Base-by-base conservation (phyloP, 2,329 filamentous ascomycete genomes). In the Epichloe elymi region DNA sequence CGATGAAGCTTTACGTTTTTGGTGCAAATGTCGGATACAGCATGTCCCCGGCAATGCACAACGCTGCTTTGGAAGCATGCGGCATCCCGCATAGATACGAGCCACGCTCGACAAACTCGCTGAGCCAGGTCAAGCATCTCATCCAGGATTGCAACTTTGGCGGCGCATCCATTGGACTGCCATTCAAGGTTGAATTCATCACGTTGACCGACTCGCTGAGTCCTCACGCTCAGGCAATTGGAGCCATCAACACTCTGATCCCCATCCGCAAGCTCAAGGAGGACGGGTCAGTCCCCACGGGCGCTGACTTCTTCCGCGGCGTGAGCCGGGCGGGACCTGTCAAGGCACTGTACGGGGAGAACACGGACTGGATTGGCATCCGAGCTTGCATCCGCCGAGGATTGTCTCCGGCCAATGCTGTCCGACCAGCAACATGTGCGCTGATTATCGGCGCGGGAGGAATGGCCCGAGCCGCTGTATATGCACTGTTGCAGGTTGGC, bases 331-430 rank as follows among this genome's bases (percentile, higher is more conserved):
- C 81, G 1, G 85, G 85, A 0, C 77, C 80, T 0, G 78, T 88
- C 6, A 76, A 78, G 54, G 83, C 82, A 0, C 70, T 89, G 0
- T 86, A 88, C 55, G 86, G 85, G 1, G 85, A 89, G 53, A 90
- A 90, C 53, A 89, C 85, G 0, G 86, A 90, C 63, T 90, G 86
- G 82, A 84, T 88, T 36, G 86, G 86, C 5, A 86, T 90, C 41
- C 73, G 83, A 49, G 84, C 83, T 3, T 88, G 84, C 60, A 78
- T 90, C 41, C 76, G 82, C 5, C 74, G 84, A 35, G 85, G 85
- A 2, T 70, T 89, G 2, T 88, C 85, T 0, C 86, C 86, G 0
- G 82, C 84, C 3, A 85, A 85, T 54, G 79, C 78, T 2, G 75
- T 84, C 0, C 73, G 79, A 3, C 70, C 76, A 0, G 71, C 66